These are phyloP conservation scores for Melocanna baccifera DNA, from an alignment of 176 grass and related monocot species.

Conservation along the genomic window DNA sequence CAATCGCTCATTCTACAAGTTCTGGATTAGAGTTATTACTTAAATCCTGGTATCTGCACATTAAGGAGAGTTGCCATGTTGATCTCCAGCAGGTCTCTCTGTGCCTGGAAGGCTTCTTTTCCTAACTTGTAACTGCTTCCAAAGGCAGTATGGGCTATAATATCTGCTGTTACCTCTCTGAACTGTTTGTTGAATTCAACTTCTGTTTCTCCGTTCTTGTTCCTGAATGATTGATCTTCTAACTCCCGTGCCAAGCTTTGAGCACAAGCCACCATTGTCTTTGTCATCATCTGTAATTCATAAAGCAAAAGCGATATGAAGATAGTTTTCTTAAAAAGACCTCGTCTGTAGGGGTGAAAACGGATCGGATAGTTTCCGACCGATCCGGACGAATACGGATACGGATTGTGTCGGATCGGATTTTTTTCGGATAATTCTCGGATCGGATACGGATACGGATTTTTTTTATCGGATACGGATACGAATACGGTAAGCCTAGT, in stretches of 20 bases:
- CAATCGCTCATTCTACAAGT: neutral
- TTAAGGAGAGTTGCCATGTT: slow-evolving; percentile 9
- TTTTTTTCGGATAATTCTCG: no score
- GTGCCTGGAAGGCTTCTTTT: slow-evolving; percentile 41
- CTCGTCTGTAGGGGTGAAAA: no score
- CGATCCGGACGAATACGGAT: no score
- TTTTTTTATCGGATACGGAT: no score
- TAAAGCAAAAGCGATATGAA: neutral
- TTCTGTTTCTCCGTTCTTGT: neutral
- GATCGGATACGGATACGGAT: no score
- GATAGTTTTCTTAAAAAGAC: neutral
- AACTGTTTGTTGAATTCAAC: slow-evolving; percentile 31
- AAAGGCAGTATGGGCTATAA: slow-evolving; percentile 41
- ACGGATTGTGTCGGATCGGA: no score
- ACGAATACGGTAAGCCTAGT: no score
- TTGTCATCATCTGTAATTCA: slow-evolving; percentile 38
- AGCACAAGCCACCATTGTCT: slow-evolving; percentile 30
- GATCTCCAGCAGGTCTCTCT: slow-evolving; percentile 17
- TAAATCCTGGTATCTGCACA: slow-evolving; percentile 33
- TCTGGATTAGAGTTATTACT: neutral
- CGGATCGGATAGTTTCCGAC: no score
- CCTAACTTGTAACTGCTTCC: slow-evolving; percentile 35
- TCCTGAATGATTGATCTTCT: neutral
- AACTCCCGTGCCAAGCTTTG: slow-evolving; percentile 29
- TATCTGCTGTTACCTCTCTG: slow-evolving; percentile 38